Evolutionary conservation across 805 yeast genomes (phyloP).

Genomic region (Saturnispora galanensis): DNA sequence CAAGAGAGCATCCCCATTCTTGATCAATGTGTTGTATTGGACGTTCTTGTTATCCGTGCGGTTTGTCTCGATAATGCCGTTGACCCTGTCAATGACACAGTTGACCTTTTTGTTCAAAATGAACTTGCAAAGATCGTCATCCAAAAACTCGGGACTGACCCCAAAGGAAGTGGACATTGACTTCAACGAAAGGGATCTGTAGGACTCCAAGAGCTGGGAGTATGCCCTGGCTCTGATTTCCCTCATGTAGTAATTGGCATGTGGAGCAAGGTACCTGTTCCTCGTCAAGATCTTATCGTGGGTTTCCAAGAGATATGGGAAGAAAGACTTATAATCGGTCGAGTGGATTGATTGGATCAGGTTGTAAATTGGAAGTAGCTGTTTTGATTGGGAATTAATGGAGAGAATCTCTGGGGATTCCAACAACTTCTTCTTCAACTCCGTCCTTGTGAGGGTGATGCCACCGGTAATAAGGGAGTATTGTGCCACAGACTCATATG

Average conservation of each 20-base stretch:
- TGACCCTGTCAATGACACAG: constrained; percentile 92
- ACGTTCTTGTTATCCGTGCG: constrained; percentile 94
- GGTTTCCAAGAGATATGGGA: constrained; percentile 67
- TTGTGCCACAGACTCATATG: constrained; percentile 82
- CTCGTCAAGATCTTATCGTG: constrained; percentile 63
- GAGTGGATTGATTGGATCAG: constrained; percentile 81
- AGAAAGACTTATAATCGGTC: constrained; percentile 74
- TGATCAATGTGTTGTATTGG: constrained; percentile 80
- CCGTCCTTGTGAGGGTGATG: constrained; percentile 70
- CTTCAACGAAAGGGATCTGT: constrained; percentile 78
- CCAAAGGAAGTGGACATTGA: constrained; percentile 94
- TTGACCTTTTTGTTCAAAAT: constrained; percentile 89
- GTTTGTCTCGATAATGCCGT: constrained; percentile 90
- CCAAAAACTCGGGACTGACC: constrained; percentile 79
- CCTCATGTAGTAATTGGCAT: constrained; percentile 75
- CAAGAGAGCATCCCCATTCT: constrained; percentile 84
- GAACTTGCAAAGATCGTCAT: constrained; percentile 76
- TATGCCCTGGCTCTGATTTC: constrained; percentile 94
- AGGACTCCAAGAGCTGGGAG: constrained; percentile 87
- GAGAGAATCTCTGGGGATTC: constrained; percentile 92
- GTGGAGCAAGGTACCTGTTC: constrained; percentile 58
- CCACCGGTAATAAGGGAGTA: constrained; percentile 87
- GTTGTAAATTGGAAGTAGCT: constrained; percentile 70
- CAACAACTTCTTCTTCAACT: constrained; percentile 71
- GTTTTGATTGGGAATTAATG: constrained; percentile 57